Base-by-base conservation (phyloP, 2,329 filamentous ascomycete species). In the Helminthosporium solani region DNA sequence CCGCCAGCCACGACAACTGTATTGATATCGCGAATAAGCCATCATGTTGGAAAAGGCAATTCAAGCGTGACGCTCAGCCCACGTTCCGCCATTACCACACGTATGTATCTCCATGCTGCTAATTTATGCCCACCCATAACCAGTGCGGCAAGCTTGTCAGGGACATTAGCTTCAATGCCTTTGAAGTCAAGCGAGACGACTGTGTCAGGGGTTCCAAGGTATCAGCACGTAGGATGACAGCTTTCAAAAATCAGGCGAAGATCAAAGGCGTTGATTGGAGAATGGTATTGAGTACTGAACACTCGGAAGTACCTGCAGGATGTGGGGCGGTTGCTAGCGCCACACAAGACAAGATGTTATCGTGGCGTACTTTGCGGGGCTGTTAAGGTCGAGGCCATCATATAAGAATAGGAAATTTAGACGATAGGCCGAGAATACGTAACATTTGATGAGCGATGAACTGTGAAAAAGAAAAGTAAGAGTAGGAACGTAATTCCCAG, bases 211-310 rank as follows among this genome's bases (percentile, higher is more conserved):
- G 16, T 42, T 42, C 36, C 46, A 34, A 43, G 39, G 33, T 34
- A 50, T 30, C 16, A 19, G 35, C 33, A 19, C 36, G 30, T 38
- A 21, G 39, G 49, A 31, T 37, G 38, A 43, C 48, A 57, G 56
- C 53, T 58, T 33, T 33, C 18, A 30, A 40, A 47, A 46, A 48
- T 46, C 53, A 52, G 53, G 54, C 14, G 45, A 14, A 16, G 21
- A 2, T 30, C 33, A 20, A 47, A 42, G 46, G 52, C 49, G 53
- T 42, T 53, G 47, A 53, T 47, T 41, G 37, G 36, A 42, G 50
- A 44, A 37, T 15, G 15, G 19, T 34, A 40, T 34, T n/a, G 47
- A 7, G 33, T 7, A 11, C 33, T 9, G 27, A 14, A 30, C 14
- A 30, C 8, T 33, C 15, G 19, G 8, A 7, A 19, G 33, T 9